A percentile compares a stretch with the other conserved stretches of the same genome.
phyloP scores from a whole-genome alignment of 2,329 filamentous ascomycete species.

The Fusarium sulawesiense region DNA sequence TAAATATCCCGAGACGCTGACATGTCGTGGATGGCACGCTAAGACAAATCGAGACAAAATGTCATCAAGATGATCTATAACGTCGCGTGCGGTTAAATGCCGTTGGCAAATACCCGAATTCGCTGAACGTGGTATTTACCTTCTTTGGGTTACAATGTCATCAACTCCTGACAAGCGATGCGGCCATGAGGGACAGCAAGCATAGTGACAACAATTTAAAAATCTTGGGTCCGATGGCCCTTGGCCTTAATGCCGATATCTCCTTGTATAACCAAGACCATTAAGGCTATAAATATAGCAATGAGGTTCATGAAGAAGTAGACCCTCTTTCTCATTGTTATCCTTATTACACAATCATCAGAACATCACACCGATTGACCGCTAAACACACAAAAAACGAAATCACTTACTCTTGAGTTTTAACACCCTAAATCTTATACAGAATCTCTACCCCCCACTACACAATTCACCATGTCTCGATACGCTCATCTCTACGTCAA shows the following conservation, averaged over 20 bases:
- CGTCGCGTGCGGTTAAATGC: background rate
- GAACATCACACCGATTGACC: too few relatives aligned
- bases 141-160: background rate
- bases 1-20: background rate
- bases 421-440: fast-evolving
- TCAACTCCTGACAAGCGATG: background rate
- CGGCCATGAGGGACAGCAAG: background rate
- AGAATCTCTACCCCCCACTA: background rate
- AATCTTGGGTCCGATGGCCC: background rate
- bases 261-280: background rate
- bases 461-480: background rate
- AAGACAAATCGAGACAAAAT: constrained; percentile 12
- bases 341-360: too few relatives aligned
- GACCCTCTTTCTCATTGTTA: too few relatives aligned
- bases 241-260: background rate
- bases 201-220: too few relatives aligned
- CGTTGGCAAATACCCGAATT: background rate
- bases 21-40: background rate
- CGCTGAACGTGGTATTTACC: background rate
- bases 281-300: background rate
- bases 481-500: background rate
- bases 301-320: too few relatives aligned
- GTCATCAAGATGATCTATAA: background rate
- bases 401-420: background rate
- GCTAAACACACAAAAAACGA: too few relatives aligned